Percentiles rank a stretch among this genome's conserved stretches.
Evolutionary conservation across 305 asterid genomes (phyloP).

Genomic region (Solanum aculeatissimum): DNA sequence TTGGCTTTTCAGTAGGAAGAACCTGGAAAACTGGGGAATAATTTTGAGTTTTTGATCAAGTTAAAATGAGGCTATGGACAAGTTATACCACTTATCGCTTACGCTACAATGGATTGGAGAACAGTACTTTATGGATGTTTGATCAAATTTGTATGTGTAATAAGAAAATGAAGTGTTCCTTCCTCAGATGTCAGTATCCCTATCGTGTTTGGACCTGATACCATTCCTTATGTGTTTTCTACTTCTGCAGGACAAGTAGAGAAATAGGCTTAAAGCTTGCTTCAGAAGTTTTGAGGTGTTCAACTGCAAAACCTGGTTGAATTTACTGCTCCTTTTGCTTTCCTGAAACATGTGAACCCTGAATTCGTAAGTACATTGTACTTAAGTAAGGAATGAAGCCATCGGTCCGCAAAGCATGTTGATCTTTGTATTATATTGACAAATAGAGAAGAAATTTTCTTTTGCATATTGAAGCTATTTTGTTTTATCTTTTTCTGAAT

Average conservation of each 20-base stretch:
- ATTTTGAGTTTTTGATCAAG: background rate
- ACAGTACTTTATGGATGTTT: background rate
- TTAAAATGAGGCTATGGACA: background rate
- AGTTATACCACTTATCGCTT: background rate
- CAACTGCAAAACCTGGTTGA: slow-evolving; percentile 2
- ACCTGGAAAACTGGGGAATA: background rate
- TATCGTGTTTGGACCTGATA: background rate
- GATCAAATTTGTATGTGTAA: background rate
- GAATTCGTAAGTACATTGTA: slow-evolving; percentile 2
- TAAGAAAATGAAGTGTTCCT: background rate
- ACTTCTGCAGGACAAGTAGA: background rate
- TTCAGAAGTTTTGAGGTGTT: slow-evolving; percentile 7
- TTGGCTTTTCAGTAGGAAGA: background rate
- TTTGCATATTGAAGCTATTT: background rate
- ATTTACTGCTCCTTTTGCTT: background rate
- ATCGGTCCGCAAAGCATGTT: slow-evolving; percentile 33
- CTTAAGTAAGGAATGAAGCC: slow-evolving; percentile 42
- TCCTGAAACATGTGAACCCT: slow-evolving; percentile 11
- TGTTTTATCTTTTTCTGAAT: background rate
- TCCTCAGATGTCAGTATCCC: background rate
- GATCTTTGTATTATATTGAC: slow-evolving; percentile 17
- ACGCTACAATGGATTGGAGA: background rate
- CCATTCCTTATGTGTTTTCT: background rate
- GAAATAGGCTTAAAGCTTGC: background rate
- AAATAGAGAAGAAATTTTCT: background rate